Percentiles rank a stretch among this genome's conserved stretches.
These are phyloP conservation scores for Fistulinella prunicolor DNA, from an alignment of 768 basidiomycete genomes.

Conservation along the genomic window DNA sequence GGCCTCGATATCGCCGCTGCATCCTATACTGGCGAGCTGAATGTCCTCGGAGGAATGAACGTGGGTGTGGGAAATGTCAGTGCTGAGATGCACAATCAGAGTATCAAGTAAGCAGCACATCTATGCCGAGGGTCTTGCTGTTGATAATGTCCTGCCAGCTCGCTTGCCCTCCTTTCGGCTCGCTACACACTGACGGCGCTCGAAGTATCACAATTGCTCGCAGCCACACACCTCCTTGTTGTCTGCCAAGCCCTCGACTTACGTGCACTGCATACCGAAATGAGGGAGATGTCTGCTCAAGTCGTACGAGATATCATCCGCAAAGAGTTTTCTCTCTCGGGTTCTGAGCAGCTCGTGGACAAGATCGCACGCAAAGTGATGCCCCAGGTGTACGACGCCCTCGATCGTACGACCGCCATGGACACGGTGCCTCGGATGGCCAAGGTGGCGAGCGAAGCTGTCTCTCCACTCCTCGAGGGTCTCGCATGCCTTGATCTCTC, in stretches of 20 bases:
- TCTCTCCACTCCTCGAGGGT: constrained; percentile 58
- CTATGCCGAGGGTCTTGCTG: background rate
- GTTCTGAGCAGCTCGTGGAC: constrained; percentile 12
- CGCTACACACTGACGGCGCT: constrained; percentile 76
- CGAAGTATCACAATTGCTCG: constrained; percentile 73
- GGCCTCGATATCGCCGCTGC: constrained; percentile 84
- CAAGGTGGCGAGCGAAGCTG: constrained; percentile 61
- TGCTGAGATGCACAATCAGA: constrained; percentile 92
- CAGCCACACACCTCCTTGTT: constrained; percentile 72
- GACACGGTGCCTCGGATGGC: constrained; percentile 69
- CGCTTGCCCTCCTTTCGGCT: constrained; percentile 79
- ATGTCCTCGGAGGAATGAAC: constrained; percentile 68
- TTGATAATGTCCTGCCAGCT: constrained; percentile 41
- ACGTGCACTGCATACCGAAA: constrained; percentile 69
- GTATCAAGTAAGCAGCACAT: constrained; percentile 65
- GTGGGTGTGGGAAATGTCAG: constrained; percentile 83
- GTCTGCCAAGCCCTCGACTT: constrained; percentile 84
- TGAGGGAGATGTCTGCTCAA: constrained; percentile 36
- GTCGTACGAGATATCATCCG: constrained; percentile 21
- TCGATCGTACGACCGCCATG: constrained; percentile 69
- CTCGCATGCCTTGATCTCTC: constrained; percentile 14
- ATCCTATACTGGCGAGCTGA: constrained; percentile 79
- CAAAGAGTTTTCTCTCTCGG: constrained; percentile 12
- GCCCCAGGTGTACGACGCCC: constrained; percentile 42
- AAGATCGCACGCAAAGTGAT: constrained; percentile 32